phyloP scores from a whole-genome alignment of 371 early-diverging fungal species.

The Lichtheimia ornata region DNA sequence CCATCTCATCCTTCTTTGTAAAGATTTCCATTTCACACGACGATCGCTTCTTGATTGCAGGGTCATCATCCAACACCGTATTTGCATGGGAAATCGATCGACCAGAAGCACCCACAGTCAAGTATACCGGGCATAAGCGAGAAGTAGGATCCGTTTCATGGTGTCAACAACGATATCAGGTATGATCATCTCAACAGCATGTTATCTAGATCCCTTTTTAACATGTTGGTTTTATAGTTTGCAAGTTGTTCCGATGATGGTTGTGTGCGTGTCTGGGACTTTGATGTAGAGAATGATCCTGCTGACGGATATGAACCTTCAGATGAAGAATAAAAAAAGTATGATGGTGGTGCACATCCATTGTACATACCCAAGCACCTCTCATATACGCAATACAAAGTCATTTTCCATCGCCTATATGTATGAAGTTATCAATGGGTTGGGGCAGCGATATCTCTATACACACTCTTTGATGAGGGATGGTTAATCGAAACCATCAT shows the following conservation, averaged over 20 bases:
- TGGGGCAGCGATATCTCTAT: too few species aligned
- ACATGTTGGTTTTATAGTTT: constrained; percentile 21
- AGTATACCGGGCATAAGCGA: constrained; percentile 30
- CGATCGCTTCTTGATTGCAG: constrained; percentile 37
- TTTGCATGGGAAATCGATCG: constrained; percentile 42
- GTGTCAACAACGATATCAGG: constrained; percentile 16
- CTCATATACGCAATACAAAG: too few species aligned
- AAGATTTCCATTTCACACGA: constrained; percentile 37
- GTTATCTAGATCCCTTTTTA: not conserved
- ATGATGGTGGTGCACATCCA: too few species aligned
- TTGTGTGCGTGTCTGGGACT: constrained; percentile 35
- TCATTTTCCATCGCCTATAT: too few species aligned
- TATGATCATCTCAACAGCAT: not conserved
- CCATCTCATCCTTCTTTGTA: constrained; percentile 28
- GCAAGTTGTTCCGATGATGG: constrained; percentile 47
- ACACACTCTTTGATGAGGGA: too few species aligned
- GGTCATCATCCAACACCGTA: constrained; percentile 24
- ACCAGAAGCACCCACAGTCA: constrained; percentile 14
- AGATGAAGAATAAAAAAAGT: too few species aligned
- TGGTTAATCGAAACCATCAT: too few species aligned
- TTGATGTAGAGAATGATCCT: too few species aligned
- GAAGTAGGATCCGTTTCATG: constrained; percentile 42
- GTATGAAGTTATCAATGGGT: too few species aligned
- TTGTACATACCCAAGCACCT: too few species aligned
- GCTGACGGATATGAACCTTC: too few species aligned